Base-by-base conservation (phyloP, 495 filamentous ascomycete species). In the Pyrenula massariospora region DNA sequence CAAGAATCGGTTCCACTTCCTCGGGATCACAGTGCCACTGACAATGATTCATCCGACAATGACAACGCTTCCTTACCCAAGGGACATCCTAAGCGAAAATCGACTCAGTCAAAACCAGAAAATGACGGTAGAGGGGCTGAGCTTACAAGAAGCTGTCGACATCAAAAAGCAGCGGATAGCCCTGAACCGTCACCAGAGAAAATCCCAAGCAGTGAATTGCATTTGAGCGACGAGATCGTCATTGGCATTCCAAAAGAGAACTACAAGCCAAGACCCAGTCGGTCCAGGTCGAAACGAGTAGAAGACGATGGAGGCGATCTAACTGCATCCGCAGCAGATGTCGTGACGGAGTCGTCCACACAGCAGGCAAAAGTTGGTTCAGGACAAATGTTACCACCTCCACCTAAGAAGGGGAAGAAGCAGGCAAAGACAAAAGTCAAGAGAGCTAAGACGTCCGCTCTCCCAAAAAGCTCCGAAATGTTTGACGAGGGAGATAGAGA, bases 241-340 rank as follows among this genome's bases (percentile, higher is more conserved):
- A 52, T 52, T 52, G 50, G 50, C 50, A 8, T 52, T 5, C 50
- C 50, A 52, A 52, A 52, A 20, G 50, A 52, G 19, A 20, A 52
- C 19, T 52, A 52, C 22, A 52, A 52, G 50, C 50, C 50, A 19
- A 20, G 50, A 52, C 50, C 50, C 8, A 52, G 50, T 20, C 50
- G 50, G 10, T 52, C 50, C 5, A 20, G 50, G 20, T 52, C 50
- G 19, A 52, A 52, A 20, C 50, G 50, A 21, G 22, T 21, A 8
- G 42, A 11, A 19, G 50, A 52, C 10, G 50, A 52, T 8, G 19
- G 20, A 8, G 22, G 8, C 19, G 19, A 20, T 8, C 8, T 19
- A 8, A 20, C 50, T 52, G 19, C 19, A 5, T 19, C 8, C 5
- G 31, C 31, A 15, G 8, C 5, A 42, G 31, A 52, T 10, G 8